phyloP scores from a whole-genome alignment of 805 yeast species.

The Saccharomycopsis sp. region DNA sequence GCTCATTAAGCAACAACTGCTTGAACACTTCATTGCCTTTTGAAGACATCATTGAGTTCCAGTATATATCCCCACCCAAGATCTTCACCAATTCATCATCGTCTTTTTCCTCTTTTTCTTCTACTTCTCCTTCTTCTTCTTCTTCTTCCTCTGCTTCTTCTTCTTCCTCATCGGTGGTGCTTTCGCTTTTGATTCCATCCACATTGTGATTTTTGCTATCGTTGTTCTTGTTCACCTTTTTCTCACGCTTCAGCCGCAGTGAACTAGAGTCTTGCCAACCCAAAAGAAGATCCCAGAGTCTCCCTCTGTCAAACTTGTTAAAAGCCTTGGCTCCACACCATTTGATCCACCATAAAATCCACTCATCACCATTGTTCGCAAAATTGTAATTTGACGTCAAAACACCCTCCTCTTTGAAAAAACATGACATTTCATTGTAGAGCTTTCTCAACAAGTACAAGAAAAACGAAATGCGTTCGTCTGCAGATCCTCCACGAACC shows the following conservation, averaged over 20 bases:
- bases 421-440: conserved; percentile 69
- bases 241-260: too few species aligned
- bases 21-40: not conserved
- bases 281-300: conserved; percentile 80
- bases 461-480: conserved; percentile 61
- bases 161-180: not conserved
- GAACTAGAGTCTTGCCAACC: too few species aligned
- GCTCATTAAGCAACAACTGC: conserved; percentile 4
- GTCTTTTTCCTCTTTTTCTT: too few species aligned
- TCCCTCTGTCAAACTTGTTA: conserved; percentile 71
- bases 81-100: conserved; percentile 11
- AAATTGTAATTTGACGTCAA: conserved; percentile 36
- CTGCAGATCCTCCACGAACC: conserved; percentile 52
- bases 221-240: not conserved
- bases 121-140: too few species aligned
- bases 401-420: conserved; percentile 72
- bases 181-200: too few species aligned
- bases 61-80: conserved; percentile 10
- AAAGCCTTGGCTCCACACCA: conserved; percentile 83
- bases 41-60: not conserved
- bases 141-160: not conserved
- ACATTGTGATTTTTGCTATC: too few species aligned
- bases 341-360: conserved; percentile 94
- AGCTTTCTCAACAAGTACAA: conserved; percentile 50
- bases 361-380: conserved; percentile 59